Evolutionary conservation across 106 monocot species (phyloP).

Genomic region (Dendrobium catenatum): DNA sequence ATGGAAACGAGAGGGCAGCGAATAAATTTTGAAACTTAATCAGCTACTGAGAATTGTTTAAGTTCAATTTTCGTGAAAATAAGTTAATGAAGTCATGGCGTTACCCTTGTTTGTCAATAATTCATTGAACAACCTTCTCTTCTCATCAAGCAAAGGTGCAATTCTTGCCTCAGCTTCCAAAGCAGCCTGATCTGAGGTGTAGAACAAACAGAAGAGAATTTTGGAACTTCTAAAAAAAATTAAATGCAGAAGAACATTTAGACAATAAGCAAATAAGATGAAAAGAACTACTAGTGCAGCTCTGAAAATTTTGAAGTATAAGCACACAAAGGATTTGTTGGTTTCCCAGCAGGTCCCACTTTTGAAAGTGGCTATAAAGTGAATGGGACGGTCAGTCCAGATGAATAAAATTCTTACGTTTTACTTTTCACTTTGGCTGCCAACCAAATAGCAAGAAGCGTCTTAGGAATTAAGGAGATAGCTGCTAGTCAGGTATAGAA

Average conservation of each 20-base stretch:
- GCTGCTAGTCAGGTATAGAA: background rate
- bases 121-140: conserved; percentile 87
- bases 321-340: background rate
- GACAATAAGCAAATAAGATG: background rate
- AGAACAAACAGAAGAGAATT: conserved; percentile 1
- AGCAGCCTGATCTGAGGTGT: conserved; percentile 77
- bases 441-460: background rate
- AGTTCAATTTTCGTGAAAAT: background rate
- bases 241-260: background rate
- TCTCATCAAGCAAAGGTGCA: conserved; percentile 76
- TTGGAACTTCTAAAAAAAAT: background rate
- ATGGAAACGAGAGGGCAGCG: background rate
- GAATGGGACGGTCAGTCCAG: background rate
- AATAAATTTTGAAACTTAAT: background rate
- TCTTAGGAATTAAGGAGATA: background rate
- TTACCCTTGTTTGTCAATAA: conserved; percentile 81
- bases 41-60: background rate
- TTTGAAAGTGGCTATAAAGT: background rate
- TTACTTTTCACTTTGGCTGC: background rate
- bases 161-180: conserved; percentile 79
- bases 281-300: background rate
- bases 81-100: background rate
- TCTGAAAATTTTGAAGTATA: background rate
- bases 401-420: background rate
- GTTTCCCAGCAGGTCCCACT: background rate